Evolutionary conservation across 2,329 filamentous ascomycete genomes (phyloP).

Genomic region (Alternaria rosae): DNA sequence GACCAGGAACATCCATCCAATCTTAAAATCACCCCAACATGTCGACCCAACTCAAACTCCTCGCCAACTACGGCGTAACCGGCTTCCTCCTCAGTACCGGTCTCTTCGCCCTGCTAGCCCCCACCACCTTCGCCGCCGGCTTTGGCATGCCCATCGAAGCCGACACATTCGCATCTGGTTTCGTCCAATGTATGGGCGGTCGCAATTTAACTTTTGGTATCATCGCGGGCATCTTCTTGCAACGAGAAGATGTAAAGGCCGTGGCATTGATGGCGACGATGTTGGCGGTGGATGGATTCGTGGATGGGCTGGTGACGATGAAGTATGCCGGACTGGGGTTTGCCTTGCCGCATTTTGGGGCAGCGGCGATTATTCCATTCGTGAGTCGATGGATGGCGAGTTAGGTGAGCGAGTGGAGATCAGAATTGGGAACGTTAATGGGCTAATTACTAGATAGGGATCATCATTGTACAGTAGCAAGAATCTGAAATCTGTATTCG

Average conservation of each 20-base stretch:
- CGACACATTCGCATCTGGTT: constrained; percentile 22
- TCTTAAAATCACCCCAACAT: not conserved
- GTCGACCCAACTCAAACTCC: constrained; percentile 15
- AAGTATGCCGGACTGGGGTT: constrained; percentile 14
- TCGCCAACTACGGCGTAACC: constrained; percentile 19
- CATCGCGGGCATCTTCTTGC: constrained; percentile 15
- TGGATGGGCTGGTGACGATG: constrained; percentile 21
- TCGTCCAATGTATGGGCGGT: constrained; percentile 27
- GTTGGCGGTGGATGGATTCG: constrained; percentile 18
- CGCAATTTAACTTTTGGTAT: constrained; percentile 25
- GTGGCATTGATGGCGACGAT: constrained; percentile 20
- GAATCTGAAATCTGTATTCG: not conserved
- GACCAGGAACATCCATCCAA: not conserved
- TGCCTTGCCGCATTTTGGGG: constrained; percentile 21
- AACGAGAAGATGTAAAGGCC: constrained; percentile 9
- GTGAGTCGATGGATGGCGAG: constrained; percentile 21
- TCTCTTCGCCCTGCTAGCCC: constrained; percentile 12
- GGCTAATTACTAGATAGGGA: not conserved
- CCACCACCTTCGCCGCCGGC: constrained; percentile 18
- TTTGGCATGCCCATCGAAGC: constrained; percentile 22
- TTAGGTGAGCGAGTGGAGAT: not conserved
- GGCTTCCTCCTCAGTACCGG: constrained; percentile 22
- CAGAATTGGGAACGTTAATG: not conserved
- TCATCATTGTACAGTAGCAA: not conserved
- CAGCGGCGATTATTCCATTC: constrained; percentile 20